Evolutionary conservation across 78 protist species (phyloP), one percentile per base, ranked within the genome.

Genomic region (Carpediemonas membranifera): DNA sequence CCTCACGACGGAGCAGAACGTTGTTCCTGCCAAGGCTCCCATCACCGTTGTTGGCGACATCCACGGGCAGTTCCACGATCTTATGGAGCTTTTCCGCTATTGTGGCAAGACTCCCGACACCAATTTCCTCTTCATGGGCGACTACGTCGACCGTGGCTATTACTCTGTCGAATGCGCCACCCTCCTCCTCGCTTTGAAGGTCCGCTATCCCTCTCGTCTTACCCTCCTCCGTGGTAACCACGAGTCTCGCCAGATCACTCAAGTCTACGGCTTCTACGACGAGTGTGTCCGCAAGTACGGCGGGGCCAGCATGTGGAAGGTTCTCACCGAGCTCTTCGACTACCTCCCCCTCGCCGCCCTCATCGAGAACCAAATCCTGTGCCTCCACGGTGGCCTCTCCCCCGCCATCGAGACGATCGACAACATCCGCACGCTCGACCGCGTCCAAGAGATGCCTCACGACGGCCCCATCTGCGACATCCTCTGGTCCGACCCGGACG

Each of bases 341-440:
- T 89, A 89, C 73, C 86, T 96, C n/a, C 59, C 92, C 18, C 84
- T 96, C 21, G 70, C 90, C 9, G 97, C 96, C 0, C 28, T 94
- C 1, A 81, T 96, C 7, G 98, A 89, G 28, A 89, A 87, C 52
- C 37, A 66, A 65, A 83, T 92, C 37, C 80, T 93, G 36, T 92
- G 97, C 68, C 97, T 96, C 11, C 99, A 96, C 78, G 99, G 98
- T 39, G 99, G 99, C 7, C 87, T 96, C 33, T 89, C 96, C 0
- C 99, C 98, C 31, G 51, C 84, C 7, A 67, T 91, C 67, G 75
- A 69, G 71, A 81, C 93, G 0, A 68, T 94, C 27, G 98, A 94
- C 61, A 86, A 85, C 65, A 86, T 86, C 15, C 1, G 53, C 24
- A 7, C 15, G 31, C 18, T 66, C 21, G 57, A 66, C 36, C 15